These are phyloP conservation scores for Cajanus cajan DNA, from an alignment of 306 rosid species.

Conservation along the genomic window DNA sequence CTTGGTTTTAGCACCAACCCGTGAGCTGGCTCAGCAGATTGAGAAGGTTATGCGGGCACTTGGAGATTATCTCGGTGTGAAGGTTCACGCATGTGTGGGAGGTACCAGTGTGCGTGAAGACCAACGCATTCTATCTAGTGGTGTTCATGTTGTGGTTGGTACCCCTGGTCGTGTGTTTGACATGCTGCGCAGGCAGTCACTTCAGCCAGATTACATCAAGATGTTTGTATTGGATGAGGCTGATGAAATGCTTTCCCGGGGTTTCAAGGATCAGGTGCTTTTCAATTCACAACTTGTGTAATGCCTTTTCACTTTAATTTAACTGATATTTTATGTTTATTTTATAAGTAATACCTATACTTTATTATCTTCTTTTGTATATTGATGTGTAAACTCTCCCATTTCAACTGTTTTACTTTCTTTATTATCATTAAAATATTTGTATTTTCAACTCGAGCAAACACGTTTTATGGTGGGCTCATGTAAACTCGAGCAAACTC, in stretches of 20 bases:
- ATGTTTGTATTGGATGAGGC: constrained; percentile 91
- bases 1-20: constrained; percentile 77
- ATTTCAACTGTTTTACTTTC: background rate
- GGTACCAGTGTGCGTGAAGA: constrained; percentile 83
- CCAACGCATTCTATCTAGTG: constrained; percentile 66
- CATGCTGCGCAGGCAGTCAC: constrained; percentile 77
- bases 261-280: constrained; percentile 78
- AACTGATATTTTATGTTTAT: background rate
- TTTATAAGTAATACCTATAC: background rate
- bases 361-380: background rate
- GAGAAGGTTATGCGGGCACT: constrained; percentile 91
- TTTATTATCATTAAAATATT: background rate
- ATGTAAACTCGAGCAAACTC: no score
- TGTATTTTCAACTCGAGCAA: background rate
- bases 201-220: constrained; percentile 62
- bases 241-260: constrained; percentile 83
- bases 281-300: background rate
- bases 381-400: background rate
- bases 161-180: constrained; percentile 87
- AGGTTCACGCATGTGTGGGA: constrained; percentile 84
- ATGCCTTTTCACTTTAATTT: background rate
- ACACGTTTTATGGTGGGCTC: no score
- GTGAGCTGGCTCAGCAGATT: constrained; percentile 83
- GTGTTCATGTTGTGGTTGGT: constrained; percentile 85
- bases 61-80: constrained; percentile 79